These are phyloP conservation scores for Colletotrichum musicola DNA, from an alignment of 2,329 filamentous ascomycete genomes.

Conservation along the genomic window DNA sequence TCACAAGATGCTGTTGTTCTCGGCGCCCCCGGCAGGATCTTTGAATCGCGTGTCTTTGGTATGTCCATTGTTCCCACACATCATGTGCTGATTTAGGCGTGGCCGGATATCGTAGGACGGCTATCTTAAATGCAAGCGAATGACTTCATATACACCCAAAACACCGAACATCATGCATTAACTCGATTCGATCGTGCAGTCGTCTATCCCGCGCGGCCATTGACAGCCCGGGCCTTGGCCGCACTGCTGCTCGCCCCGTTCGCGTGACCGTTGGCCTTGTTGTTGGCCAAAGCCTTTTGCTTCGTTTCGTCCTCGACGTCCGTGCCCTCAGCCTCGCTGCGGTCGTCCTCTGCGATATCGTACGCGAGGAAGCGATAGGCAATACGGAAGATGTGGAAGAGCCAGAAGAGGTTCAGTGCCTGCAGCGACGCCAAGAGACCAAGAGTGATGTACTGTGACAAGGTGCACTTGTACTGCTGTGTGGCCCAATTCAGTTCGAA, in stretches of 20 bases:
- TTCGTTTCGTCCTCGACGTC: conserved; percentile 55
- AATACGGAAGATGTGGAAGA: conserved; percentile 81
- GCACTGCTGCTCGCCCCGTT: conserved; percentile 28
- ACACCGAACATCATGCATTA: conserved; percentile 12
- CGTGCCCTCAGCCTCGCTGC: conserved; percentile 77
- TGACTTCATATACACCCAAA: conserved; percentile 5
- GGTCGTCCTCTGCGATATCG: conserved; percentile 75
- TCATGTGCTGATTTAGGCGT: neutral
- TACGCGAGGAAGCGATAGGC: conserved; percentile 77
- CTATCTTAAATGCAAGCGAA: conserved; percentile 7
- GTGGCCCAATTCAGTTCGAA: conserved; percentile 82
- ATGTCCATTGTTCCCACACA: neutral
- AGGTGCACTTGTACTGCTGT: conserved; percentile 81
- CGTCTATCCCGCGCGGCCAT: conserved; percentile 18
- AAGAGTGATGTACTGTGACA: conserved; percentile 77
- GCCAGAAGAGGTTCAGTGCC: conserved; percentile 84
- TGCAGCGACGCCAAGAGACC: conserved; percentile 75
- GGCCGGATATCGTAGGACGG: neutral
- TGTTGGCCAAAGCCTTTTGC: conserved; percentile 33
- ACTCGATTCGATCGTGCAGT: neutral
- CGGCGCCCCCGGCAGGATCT: neutral
- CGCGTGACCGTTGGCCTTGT: conserved; percentile 34
- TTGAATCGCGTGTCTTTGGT: neutral
- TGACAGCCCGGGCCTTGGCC: conserved; percentile 22
- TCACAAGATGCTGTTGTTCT: neutral